phyloP scores from a whole-genome alignment of 2,329 filamentous ascomycete species.

The Graphilbum sp. region DNA sequence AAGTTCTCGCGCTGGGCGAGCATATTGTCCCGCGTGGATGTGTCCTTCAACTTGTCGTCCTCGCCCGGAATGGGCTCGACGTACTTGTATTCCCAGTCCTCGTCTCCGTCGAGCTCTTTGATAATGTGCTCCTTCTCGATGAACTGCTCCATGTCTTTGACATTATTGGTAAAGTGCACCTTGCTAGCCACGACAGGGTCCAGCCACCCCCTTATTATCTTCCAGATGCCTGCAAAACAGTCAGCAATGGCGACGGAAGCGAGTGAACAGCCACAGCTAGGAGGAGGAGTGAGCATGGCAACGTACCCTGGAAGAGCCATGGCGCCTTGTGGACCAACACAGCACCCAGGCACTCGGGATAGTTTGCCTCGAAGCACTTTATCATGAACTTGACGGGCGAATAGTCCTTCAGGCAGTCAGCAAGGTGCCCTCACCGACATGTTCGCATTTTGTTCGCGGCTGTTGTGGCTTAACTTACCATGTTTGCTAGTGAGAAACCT shows the following conservation, averaged over 20 bases:
- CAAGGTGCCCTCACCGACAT: too few species aligned
- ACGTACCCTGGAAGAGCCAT: slow-evolving; percentile 82
- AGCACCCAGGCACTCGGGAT: slow-evolving; percentile 78
- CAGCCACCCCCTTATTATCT: slow-evolving; percentile 86
- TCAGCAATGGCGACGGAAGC: slow-evolving; percentile 2
- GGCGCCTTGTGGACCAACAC: slow-evolving; percentile 92
- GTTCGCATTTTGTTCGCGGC: too few species aligned
- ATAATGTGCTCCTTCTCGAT: slow-evolving; percentile 56
- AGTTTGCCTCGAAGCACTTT: slow-evolving; percentile 97
- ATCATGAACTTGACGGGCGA: slow-evolving; percentile 98
- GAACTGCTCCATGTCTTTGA: slow-evolving; percentile 62
- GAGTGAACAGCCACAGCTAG: slow-evolving; percentile 3
- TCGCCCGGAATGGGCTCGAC: slow-evolving; percentile 60
- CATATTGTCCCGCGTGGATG: slow-evolving; percentile 44
- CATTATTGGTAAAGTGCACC: slow-evolving; percentile 78
- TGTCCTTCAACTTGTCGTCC: slow-evolving; percentile 57
- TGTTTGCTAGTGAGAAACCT: slow-evolving; percentile 82
- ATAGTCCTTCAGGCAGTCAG: slow-evolving; percentile 49
- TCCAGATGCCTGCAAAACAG: slow-evolving; percentile 60
- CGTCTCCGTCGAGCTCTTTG: slow-evolving; percentile 72
- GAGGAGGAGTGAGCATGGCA: slow-evolving; percentile 6
- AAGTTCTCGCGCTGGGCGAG: slow-evolving; percentile 45
- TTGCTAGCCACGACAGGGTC: slow-evolving; percentile 92
- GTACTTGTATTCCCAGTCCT: slow-evolving; percentile 74
- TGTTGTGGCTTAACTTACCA: slow-evolving; percentile 37